Evolutionary conservation across 345 rosid species (phyloP), one percentile per base, ranked within the genome.

Genomic region (Kernera saxatilis): DNA sequence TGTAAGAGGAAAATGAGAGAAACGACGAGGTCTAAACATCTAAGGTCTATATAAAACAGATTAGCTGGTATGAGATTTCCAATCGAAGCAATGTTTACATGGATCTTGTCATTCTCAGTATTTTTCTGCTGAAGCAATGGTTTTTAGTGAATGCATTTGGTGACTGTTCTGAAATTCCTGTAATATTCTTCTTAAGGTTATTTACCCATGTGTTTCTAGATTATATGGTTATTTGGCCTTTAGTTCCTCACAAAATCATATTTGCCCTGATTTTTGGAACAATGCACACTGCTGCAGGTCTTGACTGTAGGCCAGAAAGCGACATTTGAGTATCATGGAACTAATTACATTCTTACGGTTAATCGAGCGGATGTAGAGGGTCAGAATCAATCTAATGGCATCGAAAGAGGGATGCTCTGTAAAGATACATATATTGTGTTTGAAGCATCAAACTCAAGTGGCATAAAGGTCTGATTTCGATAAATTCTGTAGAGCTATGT

Each of bases 241-340:
- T 37, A 21, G 37, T 18, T 63, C 33, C 25, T 68, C 29, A 37
- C 60, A 7, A 27, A 26, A 37, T 54, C 45, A 29, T 46, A 37
- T 10, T 19, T 21, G 22, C 12, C 49, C 43, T 56, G 35, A 61
- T 40, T 29, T 17, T 56, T 70, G 46, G 40, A 63, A 41, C 19
- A 39, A 63, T 48, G 11, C 55, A 27, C 66, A 27, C 67, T 64
- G 54, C 35, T 82, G 75, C 87, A 94, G 99, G 87, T 94, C 80
- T 77, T 94, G 96, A 91, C 97, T 15, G 81, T 83, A 0, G 98
- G 99, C 46, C 99, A 94, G 81, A 87, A 81, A 69, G 98, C 82
- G 40, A 72, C 93, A 26, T 94, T 91, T 56, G 97, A 92, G 79
- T 89, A 85, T 79, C 98, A 85, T 63, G 99, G 99, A 64, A 94